Evolutionary conservation across 179 eudicot genomes (phyloP).

Genomic region (Spinacia oleracea): DNA sequence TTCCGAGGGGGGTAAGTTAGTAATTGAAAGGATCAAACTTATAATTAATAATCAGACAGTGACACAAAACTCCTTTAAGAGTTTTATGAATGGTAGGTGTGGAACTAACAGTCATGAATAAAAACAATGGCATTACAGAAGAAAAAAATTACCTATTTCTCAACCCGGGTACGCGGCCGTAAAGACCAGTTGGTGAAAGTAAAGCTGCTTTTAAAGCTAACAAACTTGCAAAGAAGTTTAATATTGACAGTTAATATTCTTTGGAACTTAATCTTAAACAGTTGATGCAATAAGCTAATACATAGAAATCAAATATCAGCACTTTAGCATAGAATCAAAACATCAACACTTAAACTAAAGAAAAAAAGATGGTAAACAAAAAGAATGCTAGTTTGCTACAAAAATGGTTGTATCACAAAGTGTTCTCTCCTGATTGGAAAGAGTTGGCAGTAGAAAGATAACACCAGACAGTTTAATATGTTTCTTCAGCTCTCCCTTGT

Average conservation of each 20-base stretch:
- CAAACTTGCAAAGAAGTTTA: neutral
- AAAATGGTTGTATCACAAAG: neutral
- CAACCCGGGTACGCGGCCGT: slow-evolving; percentile 2
- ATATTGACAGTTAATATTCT: too few species aligned
- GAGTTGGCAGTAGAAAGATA: neutral
- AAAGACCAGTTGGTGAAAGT: slow-evolving; percentile 20
- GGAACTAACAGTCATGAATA: slow-evolving; percentile 27
- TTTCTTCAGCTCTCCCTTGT: neutral
- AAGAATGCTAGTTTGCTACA: neutral
- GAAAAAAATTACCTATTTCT: neutral
- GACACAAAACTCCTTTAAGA: neutral
- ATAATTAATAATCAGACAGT: slow-evolving; percentile 6
- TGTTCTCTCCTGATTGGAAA: neutral
- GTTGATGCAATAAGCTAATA: neutral
- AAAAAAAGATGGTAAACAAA: neutral
- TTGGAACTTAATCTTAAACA: neutral
- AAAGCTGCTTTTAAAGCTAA: neutral
- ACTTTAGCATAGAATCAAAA: too few species aligned
- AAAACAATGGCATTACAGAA: neutral
- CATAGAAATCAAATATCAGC: neutral
- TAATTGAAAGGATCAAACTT: slow-evolving; percentile 22
- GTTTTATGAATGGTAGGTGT: slow-evolving; percentile 20
- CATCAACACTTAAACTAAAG: neutral
- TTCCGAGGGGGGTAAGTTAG: slow-evolving; percentile 18
- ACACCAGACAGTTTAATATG: neutral